Base-by-base conservation (phyloP, 768 basidiomycete species). In the Ramaria sp. region DNA sequence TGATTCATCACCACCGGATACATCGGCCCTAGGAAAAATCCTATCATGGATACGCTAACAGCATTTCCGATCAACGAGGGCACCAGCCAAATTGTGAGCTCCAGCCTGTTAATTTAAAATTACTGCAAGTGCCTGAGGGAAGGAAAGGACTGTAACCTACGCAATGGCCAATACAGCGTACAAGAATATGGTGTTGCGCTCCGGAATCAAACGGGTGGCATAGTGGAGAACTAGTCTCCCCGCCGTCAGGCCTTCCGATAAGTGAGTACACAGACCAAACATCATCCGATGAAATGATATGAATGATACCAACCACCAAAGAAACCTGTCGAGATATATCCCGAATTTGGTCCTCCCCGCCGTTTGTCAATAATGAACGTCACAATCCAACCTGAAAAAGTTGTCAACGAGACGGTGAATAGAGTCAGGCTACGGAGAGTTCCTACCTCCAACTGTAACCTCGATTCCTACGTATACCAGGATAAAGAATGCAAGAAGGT, bases 391-490 rank as follows among this genome's bases (percentile, higher is more conserved):
- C 85, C 83, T 57, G 48, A 1, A 19, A 31, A 7, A 11, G 10
- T 1, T 31, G 22, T 49, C 24, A 15, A 30, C 2, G 15, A 15
- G 12, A 47, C 27, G 22, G 12, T 3, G 39, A 15, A 11, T 30
- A 53, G n/a, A 10, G 19, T 24, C 19, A 15, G 31, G 2, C 41
- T 9, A 22, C 30, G 13, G 41, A 46, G 13, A 27, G 41, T 11
- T 1, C 22, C 20, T 57, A 75, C 77, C 73, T 53, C 75, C 75
- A 17, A 77, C 62, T 0, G 74, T 74, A 20, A 86, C 83, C 61
- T 86, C 85, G 2, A 83, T 77, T 10, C 85, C 85, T 22, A 87
- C 83, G 62, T 86, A 86, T 0, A 85, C 75, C 10, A 85, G 71
- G 54, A 78, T 75, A 62, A 83, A 87, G 60, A 82, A 69, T 0